Percentiles rank a stretch among this genome's conserved stretches.
Conservation (phyloP, 345 rosid genomes). For the Hevea brasiliensis region DNA sequence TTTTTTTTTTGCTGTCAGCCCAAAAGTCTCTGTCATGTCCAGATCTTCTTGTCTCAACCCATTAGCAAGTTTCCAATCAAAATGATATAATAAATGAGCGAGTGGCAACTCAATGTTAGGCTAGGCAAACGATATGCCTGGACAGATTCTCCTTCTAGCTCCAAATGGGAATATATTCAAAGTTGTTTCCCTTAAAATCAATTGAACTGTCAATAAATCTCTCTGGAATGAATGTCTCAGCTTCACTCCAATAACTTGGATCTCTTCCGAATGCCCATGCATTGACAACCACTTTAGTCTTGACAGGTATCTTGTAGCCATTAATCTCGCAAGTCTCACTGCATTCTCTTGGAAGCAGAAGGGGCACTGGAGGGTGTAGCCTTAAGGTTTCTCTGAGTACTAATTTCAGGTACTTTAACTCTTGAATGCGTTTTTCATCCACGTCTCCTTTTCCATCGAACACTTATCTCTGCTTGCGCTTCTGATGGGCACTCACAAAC, state of each 20-base stretch:
- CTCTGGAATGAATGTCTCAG: constrained; percentile 30
- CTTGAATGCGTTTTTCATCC: neutral
- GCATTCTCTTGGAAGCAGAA: constrained; percentile 37
- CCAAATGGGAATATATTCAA: constrained; percentile 7
- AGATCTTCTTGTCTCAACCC: neutral
- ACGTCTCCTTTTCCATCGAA: neutral
- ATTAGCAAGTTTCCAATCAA: constrained; percentile 8
- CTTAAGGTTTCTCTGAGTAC: constrained; percentile 35
- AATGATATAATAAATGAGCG: constrained; percentile 3
- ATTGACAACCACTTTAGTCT: constrained; percentile 24
- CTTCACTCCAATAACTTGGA: constrained; percentile 27
- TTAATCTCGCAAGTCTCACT: constrained; percentile 12
- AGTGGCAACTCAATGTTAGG: constrained; percentile 5
- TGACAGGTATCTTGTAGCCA: constrained; percentile 20
- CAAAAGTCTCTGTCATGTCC: constrained; percentile 1
- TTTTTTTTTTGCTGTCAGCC: neutral
- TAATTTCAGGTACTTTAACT: neutral
- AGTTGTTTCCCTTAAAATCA: constrained; percentile 27
- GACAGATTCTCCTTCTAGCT: constrained; percentile 13
- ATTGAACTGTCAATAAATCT: constrained; percentile 23
- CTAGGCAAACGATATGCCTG: neutral
- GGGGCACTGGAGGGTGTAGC: constrained; percentile 30
- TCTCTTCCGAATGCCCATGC: constrained; percentile 36
- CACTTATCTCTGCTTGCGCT: neutral
- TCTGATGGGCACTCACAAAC: no score